Evolutionary conservation across 176 grass and related monocot species (phyloP), one percentile per base, ranked within the genome.

Genomic region (Carex myosuroides): DNA sequence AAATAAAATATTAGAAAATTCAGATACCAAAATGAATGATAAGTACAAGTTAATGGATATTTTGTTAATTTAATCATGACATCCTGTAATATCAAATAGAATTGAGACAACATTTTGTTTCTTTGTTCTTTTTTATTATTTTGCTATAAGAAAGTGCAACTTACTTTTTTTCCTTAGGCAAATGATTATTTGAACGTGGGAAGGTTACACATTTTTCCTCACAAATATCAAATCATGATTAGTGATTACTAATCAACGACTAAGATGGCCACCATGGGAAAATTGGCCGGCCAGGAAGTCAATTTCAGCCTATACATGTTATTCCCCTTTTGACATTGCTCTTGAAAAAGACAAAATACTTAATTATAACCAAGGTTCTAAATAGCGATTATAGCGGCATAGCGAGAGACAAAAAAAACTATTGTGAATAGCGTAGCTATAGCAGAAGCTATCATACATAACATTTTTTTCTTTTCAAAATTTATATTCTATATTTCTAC

Each of bases 171-270:
- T 10, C 42, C 39, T 24, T 75, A 33, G 73, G 73, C 13, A 18
- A 56, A 77, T 77, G 73, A 77, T 77, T 77, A 77, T 26, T 56
- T 32, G 24, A 14, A 16, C 14, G 8, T 77, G 32, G 50, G 21
- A 77, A 77, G 52, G 50, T 55, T 56, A 48, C 50, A 77, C 73
- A 71, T 71, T 56, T 54, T 77, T 32, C 17, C 48, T 77, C 13
- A 56, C 70, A 46, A 52, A 52, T 73, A 73, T 12, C 20, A 50
- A 52, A 20, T 73, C 69, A 72, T 76, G 44, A 76, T 76, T 76
- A 76, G 21, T 30, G 46, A 76, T 76, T 55, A 24, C 72, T 54
- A 54, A 76, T 76, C 48, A 55, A 17, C 13, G 72, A 76, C 22
- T 54, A 30, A 76, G 18, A 76, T 76, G 48, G 50, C 24, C 48